A percentile compares a stretch with the other conserved stretches of the same genome.
These are phyloP conservation scores for Ophiostoma populinum DNA, from an alignment of 2,329 filamentous ascomycete genomes.

Conservation along the genomic window DNA sequence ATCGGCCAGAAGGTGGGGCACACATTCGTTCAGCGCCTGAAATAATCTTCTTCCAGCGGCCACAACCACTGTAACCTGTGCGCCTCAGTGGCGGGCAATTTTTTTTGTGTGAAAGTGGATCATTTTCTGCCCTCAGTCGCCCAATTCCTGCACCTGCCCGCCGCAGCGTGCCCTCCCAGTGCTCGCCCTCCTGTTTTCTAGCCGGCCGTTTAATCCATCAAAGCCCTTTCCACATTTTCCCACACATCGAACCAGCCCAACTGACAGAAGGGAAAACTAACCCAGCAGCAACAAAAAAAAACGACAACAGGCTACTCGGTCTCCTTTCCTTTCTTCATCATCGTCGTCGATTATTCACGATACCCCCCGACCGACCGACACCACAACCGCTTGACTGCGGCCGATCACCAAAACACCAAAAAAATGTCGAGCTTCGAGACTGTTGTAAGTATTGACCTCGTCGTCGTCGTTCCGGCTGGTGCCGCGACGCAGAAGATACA, in stretches of 20 bases:
- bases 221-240: conserved; percentile 3
- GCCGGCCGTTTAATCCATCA: conserved; percentile 2
- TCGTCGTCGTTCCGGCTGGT: no score
- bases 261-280: conserved; percentile 3
- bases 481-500: no score
- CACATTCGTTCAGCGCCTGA: background rate
- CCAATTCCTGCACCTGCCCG: background rate
- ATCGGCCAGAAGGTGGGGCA: background rate
- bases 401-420: conserved; percentile 17
- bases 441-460: conserved; percentile 43
- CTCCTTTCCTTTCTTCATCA: conserved; percentile 5
- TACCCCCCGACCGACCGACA: conserved; percentile 2
- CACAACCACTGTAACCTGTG: background rate
- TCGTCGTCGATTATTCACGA: conserved; percentile 1
- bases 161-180: background rate
- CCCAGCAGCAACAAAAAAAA: conserved; percentile 1
- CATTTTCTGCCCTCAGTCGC: background rate
- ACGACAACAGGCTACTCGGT: conserved; percentile 6
- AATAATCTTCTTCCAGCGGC: background rate
- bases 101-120: conserved; percentile 1
- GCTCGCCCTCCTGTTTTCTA: background rate
- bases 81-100: background rate
- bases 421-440: conserved; percentile 53
- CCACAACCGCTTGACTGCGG: conserved; percentile 9
- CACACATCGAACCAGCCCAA: conserved; percentile 3